Base-by-base conservation (phyloP, 2,329 filamentous ascomycete genomes). In the Cercospora nicotianae region DNA sequence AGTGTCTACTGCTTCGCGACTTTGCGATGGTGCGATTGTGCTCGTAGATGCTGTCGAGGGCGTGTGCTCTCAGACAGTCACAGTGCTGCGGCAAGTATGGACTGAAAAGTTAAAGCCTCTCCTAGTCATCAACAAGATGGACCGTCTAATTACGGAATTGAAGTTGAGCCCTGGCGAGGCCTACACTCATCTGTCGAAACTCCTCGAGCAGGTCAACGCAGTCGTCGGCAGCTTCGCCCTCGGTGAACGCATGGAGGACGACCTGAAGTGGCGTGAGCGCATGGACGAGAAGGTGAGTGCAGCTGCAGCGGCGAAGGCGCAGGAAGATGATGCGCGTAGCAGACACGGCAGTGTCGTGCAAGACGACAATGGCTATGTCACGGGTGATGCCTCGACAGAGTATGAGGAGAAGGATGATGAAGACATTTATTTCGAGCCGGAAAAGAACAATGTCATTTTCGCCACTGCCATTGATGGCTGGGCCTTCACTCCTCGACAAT, bases 391-490 rank as follows among this genome's bases (percentile, higher is more conserved):
- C 0, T 81, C 83, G 33, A 83, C 82, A 9, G 86, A 87, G 58
- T 99, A 93, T 74, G 90, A 97, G 78, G 95, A 98, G 78, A 89
- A 89, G 73, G 94, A 97, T 75, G 95, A 99, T 76, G 94, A 98
- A 78, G 94, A 97, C 78, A 89, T 99, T 28, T 99, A 99, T 79
- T 99, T 99, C 80, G 93, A 95, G 0, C 95, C 95, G 0, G 95
- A 99, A 77, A 96, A 94, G 80, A 97, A 97, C 80, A 99, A 99
- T 77, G 95, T 99, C 79, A 98, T 99, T 71, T 99, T 99, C 79
- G 93, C 93, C 82, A 98, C 94, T 78, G 95, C 95, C 68, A 91
- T 97, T 66, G 95, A 99, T 77, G 95, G 95, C n/a, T 99, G 95
- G 95, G 95, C 95, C 2, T 99, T 99, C 76, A 99, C 95, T 0